Evolutionary conservation across 2,329 filamentous ascomycete species (phyloP), one percentile per base, ranked within the genome.

Genomic region (Monilinia polystroma): DNA sequence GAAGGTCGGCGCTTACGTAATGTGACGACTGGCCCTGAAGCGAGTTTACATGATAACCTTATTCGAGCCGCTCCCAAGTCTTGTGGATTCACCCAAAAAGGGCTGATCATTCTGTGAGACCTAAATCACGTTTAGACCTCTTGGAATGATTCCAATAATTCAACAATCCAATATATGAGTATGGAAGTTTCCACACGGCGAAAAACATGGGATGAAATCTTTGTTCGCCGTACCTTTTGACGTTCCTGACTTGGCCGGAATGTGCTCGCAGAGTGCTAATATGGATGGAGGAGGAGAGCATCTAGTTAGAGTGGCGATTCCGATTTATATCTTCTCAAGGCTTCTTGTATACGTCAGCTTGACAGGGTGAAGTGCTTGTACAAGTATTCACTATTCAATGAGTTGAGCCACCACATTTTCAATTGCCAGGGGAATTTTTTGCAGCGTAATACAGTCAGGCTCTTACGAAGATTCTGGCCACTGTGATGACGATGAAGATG

Each of bases 1-100:
- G 43, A n/a, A 10, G 57, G 57, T 47, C 32, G 16, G 45, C 58
- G 58, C 45, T 60, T 60, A 38, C 26, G 18, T 58, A 49, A 10
- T 16, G 29, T 11, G 11, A 14, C 14, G 38, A 41, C 23, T 23
- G 23, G 23, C 38, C 20, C 18, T 12, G 29, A 60, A 51, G 8
- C 10, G 20, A 16, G 58, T 45, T 60, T 38, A 60, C 29, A 38
- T 60, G 38, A 55, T 38, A 55, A 55, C 5, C 20, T 29, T 35
- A 38, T 47, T 29, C 26, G 29, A n/a, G 56, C 20, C 20, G 18
- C 43, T 47, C 26, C 4, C 16, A 58, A 41, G 5, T 26, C 23
- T n/a, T 18, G 23, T 47, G 56, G 26, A 47, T n/a, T 49, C 18
- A 49, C 11, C 26, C 6, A 32, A 49, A 32, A 23, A 35, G 26